Evolutionary conservation across 257 asterid genomes (phyloP).

Genomic region (Capsicum chinense): DNA sequence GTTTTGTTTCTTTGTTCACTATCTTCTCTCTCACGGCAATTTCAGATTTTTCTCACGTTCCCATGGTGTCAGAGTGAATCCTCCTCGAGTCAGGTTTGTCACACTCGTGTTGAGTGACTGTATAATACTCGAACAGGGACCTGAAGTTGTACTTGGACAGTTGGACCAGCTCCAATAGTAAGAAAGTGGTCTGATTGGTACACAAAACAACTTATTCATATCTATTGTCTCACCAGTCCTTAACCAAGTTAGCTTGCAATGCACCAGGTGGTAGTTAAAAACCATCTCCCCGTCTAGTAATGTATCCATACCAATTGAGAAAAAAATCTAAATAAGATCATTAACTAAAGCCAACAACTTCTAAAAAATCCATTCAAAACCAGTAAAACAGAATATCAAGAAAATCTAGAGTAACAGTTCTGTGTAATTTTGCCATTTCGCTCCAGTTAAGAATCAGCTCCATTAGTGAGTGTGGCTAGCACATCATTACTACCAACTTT

Average conservation of each 20-base stretch:
- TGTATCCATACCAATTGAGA: not conserved
- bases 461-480: constrained; percentile 5
- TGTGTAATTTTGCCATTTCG: not conserved
- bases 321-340: not conserved
- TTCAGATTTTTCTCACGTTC: no score
- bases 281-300: not conserved
- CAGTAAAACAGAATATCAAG: constrained; percentile 10
- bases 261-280: not conserved
- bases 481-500: constrained; percentile 3
- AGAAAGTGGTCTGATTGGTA: not conserved
- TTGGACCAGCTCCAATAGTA: not conserved
- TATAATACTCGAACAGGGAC: not conserved
- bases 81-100: no score
- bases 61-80: no score
- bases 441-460: constrained; percentile 6
- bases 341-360: constrained; percentile 17
- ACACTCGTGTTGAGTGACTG: not conserved
- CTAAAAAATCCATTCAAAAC: not conserved
- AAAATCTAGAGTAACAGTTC: constrained; percentile 3
- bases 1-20: no score
- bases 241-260: constrained; percentile 17
- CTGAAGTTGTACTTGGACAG: not conserved
- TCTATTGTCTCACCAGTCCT: not conserved
- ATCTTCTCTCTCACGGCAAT: no score
- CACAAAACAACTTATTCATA: not conserved